These are phyloP conservation scores for Fraxinus velutina DNA, from an alignment of 305 asterid species.

Conservation along the genomic window DNA sequence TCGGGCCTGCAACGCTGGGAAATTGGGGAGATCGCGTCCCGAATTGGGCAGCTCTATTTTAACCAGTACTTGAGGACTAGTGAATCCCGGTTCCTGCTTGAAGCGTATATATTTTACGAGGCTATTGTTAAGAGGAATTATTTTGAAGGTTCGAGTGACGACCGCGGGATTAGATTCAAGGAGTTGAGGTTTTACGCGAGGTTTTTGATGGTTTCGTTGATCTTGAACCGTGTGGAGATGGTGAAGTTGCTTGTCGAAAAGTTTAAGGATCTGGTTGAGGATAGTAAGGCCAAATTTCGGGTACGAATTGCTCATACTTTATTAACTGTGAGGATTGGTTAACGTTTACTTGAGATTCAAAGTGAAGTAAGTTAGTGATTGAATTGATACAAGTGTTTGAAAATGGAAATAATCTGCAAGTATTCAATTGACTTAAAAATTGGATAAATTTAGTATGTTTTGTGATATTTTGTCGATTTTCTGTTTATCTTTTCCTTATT, in stretches of 20 bases:
- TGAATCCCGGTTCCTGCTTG: conserved; percentile 81
- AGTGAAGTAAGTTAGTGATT: conserved; percentile 16
- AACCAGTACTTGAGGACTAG: conserved; percentile 91
- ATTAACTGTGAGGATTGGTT: background rate
- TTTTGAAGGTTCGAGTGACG: conserved; percentile 71
- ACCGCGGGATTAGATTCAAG: conserved; percentile 81
- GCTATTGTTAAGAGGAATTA: conserved; percentile 76
- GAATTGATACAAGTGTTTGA: conserved; percentile 1
- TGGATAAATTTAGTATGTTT: background rate
- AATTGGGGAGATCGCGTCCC: conserved; percentile 98
- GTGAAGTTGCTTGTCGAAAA: conserved; percentile 63
- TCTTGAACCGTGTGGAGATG: conserved; percentile 70
- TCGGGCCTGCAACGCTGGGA: conserved; percentile 92
- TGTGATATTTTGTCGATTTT: background rate
- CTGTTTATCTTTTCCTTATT: background rate
- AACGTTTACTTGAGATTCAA: background rate
- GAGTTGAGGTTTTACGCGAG: conserved; percentile 91
- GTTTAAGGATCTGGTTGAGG: conserved; percentile 73
- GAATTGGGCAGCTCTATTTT: conserved; percentile 88
- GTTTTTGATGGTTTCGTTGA: conserved; percentile 81
- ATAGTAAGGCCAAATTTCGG: conserved; percentile 69
- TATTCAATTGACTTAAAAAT: background rate
- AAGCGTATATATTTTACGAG: conserved; percentile 85
- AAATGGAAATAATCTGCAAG: background rate
- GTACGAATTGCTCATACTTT: conserved; percentile 29